Evolutionary conservation across 106 monocot species (phyloP), one percentile per base, ranked within the genome.

Genomic region (Phalaenopsis equestris): DNA sequence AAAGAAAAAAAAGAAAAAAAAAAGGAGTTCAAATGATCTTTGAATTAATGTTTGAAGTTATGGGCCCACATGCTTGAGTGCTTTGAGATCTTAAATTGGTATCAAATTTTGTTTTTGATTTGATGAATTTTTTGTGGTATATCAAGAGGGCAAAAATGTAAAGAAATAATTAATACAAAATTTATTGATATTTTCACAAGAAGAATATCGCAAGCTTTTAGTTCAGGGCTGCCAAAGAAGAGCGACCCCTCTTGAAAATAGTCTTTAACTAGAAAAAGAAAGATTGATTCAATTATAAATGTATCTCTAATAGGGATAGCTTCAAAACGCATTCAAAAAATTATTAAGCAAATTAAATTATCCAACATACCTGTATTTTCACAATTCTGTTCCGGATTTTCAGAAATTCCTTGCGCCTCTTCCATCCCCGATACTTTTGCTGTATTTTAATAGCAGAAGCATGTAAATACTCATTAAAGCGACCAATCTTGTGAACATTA

Each of bases 391-490:
- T 47, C 1, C 84, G 84, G 49, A 88, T 82, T 80, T 84, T 86
- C 42, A 88, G 52, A 64, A 86, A 86, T 67, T 88, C 86, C 19
- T 76, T 86, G 23, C 80, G 61, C 0, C 86, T 80, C 46, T 65
- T 84, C 84, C 86, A 88, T 24, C 86, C 88, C 67, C 84, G 84
- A 82, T 82, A 84, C 73, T 84, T 88, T 72, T 84, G 82, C 73
- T 86, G 90, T 41, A 88, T 91, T 84, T 80, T 84, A 75, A 75
- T 67, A 76, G 90, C 86, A 77, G 84, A 81, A 24, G 21, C 55
- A 65, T 84, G 86, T 39, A 77, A 65, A 67, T 52, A 49, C 82
- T 82, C 77, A 48, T 76, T 84, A 72, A 82, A 88, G 23, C 72
- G 68, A 4, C 56, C 75, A 16, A 12, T 46, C 42, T 75, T 77